phyloP scores from a whole-genome alignment of 2,329 filamentous ascomycete species.

The Tricladium varicosporioides region DNA sequence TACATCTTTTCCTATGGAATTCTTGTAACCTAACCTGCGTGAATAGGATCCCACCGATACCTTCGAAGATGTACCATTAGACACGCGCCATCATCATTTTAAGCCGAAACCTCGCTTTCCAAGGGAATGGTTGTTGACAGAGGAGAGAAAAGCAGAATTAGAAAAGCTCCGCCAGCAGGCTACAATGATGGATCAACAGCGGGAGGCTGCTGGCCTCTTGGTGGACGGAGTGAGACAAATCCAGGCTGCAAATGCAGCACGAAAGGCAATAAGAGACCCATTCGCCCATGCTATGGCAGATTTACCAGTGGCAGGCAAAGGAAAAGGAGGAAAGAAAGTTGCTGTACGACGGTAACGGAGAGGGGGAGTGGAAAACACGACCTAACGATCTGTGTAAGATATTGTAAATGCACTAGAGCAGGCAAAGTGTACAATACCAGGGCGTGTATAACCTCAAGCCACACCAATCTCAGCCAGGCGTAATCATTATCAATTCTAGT shows the following conservation, averaged over 20 bases:
- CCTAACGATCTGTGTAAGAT: slow-evolving; percentile 21
- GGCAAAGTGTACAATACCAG: slow-evolving; percentile 3
- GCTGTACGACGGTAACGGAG: slow-evolving; percentile 23
- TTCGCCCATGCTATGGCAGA: too few species aligned
- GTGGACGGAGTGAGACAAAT: slow-evolving; percentile 57
- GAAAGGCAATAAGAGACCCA: slow-evolving; percentile 11
- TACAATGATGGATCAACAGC: slow-evolving; percentile 53
- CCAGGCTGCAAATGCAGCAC: slow-evolving; percentile 37
- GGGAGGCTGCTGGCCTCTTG: slow-evolving; percentile 50
- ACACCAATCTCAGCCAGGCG: too few species aligned
- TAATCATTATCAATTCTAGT: too few species aligned
- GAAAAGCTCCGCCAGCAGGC: slow-evolving; percentile 55
- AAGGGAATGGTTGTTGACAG: slow-evolving; percentile 76
- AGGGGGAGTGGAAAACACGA: neutral
- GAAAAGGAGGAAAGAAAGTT: slow-evolving; percentile 23
- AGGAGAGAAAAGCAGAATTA: slow-evolving; percentile 64
- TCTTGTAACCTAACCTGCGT: slow-evolving; percentile 10
- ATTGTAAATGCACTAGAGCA: slow-evolving; percentile 18
- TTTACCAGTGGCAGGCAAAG: neutral
- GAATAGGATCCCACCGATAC: slow-evolving; percentile 68
- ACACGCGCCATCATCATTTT: slow-evolving; percentile 78
- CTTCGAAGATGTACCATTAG: slow-evolving; percentile 86
- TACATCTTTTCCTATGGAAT: neutral
- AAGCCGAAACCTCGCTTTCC: slow-evolving; percentile 73
- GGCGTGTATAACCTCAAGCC: neutral